Conservation (phyloP, 768 basidiomycete species). For the Neoboletus brunneissimus region DNA sequence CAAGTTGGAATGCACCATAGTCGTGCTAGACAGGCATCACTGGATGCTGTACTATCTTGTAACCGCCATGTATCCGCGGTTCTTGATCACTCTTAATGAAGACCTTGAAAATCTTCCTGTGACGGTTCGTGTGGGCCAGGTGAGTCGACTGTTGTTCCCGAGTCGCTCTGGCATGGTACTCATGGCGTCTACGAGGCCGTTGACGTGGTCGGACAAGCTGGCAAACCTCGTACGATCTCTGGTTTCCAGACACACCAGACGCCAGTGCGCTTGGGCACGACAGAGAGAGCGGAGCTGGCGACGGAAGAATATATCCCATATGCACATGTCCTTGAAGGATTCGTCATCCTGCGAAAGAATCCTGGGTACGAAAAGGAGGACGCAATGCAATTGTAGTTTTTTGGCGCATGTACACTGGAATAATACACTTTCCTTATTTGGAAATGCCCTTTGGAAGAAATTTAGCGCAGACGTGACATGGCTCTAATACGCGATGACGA, state of each 20-base stretch:
- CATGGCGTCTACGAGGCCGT: slow-evolving; percentile 58
- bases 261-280: slow-evolving; percentile 92
- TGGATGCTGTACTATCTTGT: slow-evolving; percentile 99
- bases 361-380: slow-evolving; percentile 87
- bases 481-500: too few species aligned
- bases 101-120: slow-evolving; percentile 82
- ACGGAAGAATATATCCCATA: slow-evolving; percentile 97
- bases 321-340: slow-evolving; percentile 85
- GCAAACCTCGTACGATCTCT: slow-evolving; percentile 93
- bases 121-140: slow-evolving; percentile 92
- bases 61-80: slow-evolving; percentile 96
- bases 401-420: slow-evolving; percentile 2
- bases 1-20: slow-evolving; percentile 38
- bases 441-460: background rate
- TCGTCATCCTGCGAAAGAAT: slow-evolving; percentile 90
- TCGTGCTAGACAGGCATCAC: slow-evolving; percentile 91
- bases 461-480: background rate
- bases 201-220: slow-evolving; percentile 96
- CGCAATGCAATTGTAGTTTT: slow-evolving; percentile 68
- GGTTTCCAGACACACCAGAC: slow-evolving; percentile 99
- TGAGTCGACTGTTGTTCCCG: slow-evolving; percentile 31
- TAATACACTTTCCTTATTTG: slow-evolving; percentile 3
- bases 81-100: slow-evolving; percentile 96
- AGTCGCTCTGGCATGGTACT: background rate
- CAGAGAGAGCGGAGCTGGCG: slow-evolving; percentile 91